phyloP scores from a whole-genome alignment of 768 basidiomycete species.

The Artomyces pyxidatus region DNA sequence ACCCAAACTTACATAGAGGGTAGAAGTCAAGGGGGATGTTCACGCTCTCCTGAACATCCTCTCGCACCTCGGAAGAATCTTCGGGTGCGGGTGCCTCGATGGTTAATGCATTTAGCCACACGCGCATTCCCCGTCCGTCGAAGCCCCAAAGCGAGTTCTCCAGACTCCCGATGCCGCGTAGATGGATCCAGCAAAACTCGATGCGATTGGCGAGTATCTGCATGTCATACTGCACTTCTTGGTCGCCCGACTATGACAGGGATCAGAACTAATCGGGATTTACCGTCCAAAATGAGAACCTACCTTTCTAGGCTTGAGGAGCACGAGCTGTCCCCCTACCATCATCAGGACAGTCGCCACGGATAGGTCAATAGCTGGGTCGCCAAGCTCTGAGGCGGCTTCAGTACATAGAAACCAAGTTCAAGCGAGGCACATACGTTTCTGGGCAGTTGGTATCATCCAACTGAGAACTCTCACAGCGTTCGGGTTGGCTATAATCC shows the following conservation, averaged over 20 bases:
- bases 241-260: conserved; percentile 55
- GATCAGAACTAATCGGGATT: background rate
- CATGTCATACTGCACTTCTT: conserved; percentile 95
- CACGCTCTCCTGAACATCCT: conserved; percentile 85
- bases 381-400: conserved; percentile 66
- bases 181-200: conserved; percentile 98
- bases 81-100: conserved; percentile 51
- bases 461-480: conserved; percentile 90
- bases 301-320: conserved; percentile 85
- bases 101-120: conserved; percentile 93
- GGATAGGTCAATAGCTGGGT: conserved; percentile 86
- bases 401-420: conserved; percentile 1
- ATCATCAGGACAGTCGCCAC: conserved; percentile 96
- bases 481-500: conserved; percentile 77
- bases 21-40: conserved; percentile 92
- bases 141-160: conserved; percentile 99
- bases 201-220: conserved; percentile 95
- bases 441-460: conserved; percentile 92
- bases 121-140: conserved; percentile 79
- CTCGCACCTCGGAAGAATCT: conserved; percentile 25
- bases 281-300: conserved; percentile 5
- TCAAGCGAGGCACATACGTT: conserved; percentile 48
- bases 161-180: conserved; percentile 84
- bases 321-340: conserved; percentile 83
- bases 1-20: conserved; percentile 69